Conservation (phyloP, 2,329 filamentous ascomycete genomes). For the Aspergillus texensis region DNA sequence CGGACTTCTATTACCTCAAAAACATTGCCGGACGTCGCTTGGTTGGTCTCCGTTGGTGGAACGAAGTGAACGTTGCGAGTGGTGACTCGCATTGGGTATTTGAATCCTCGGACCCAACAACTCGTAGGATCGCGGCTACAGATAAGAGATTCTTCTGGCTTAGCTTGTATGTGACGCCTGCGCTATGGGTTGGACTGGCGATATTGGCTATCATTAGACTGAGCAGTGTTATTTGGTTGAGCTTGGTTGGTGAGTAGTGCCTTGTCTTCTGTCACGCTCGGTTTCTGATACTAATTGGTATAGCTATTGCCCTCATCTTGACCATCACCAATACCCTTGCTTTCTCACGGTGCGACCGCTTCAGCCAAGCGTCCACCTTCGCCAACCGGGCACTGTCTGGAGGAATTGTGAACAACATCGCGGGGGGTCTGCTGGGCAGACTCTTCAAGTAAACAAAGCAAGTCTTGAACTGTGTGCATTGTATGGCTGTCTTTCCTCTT, state of each 20-base stretch:
- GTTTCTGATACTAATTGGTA: background rate
- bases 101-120: slow-evolving; percentile 50
- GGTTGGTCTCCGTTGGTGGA: slow-evolving; percentile 56
- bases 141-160: slow-evolving; percentile 57
- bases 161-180: slow-evolving; percentile 51
- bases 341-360: slow-evolving; percentile 55
- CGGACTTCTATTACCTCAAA: slow-evolving; percentile 57
- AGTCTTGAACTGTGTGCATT: slow-evolving; percentile 1
- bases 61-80: slow-evolving; percentile 51
- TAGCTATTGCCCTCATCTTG: slow-evolving; percentile 53
- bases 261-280: background rate
- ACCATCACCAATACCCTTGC: slow-evolving; percentile 56
- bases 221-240: slow-evolving; percentile 53
- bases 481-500: background rate
- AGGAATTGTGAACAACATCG: slow-evolving; percentile 57
- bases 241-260: slow-evolving; percentile 50
- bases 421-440: slow-evolving; percentile 57
- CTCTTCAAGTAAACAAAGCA: slow-evolving; percentile 49
- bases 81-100: slow-evolving; percentile 57
- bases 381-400: slow-evolving; percentile 59
- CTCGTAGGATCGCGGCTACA: slow-evolving; percentile 48
- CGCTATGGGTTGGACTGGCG: slow-evolving; percentile 52
- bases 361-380: slow-evolving; percentile 61
- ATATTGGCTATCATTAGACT: slow-evolving; percentile 51
- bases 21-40: slow-evolving; percentile 56